phyloP scores from a whole-genome alignment of 2,329 filamentous ascomycete species.

The Neocucurbitaria cava region DNA sequence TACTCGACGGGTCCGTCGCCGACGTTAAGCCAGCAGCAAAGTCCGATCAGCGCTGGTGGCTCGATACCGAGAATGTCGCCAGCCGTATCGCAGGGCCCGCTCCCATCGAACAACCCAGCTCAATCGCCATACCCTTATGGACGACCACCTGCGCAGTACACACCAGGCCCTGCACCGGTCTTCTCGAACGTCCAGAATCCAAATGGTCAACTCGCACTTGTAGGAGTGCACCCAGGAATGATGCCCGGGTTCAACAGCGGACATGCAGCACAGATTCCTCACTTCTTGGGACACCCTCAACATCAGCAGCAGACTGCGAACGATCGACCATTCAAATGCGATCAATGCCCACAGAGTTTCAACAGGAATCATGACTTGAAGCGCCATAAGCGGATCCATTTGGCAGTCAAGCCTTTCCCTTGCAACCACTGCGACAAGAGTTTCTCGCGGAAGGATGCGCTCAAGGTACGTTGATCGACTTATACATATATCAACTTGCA shows the following conservation, averaged over 20 bases:
- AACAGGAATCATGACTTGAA: slow-evolving; percentile 97
- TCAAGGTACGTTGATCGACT: slow-evolving; percentile 73
- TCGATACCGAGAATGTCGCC: slow-evolving; percentile 62
- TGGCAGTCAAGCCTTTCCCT: slow-evolving; percentile 94
- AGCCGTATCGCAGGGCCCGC: slow-evolving; percentile 50
- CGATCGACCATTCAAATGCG: slow-evolving; percentile 93
- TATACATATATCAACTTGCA: slow-evolving; percentile 42
- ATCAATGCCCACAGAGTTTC: slow-evolving; percentile 90
- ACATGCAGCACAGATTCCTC: slow-evolving; percentile 70
- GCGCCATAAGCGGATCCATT: slow-evolving; percentile 91
- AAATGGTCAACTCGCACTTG: slow-evolving; percentile 72
- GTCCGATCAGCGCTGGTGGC: slow-evolving; percentile 56
- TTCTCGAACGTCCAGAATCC: slow-evolving; percentile 82
- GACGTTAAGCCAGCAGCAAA: slow-evolving; percentile 53
- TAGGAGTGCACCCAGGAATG: slow-evolving; percentile 67
- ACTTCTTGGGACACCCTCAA: slow-evolving; percentile 61
- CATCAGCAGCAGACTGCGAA: slow-evolving; percentile 63
- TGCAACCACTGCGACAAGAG: slow-evolving; percentile 93
- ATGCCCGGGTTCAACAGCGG: slow-evolving; percentile 66
- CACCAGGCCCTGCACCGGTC: slow-evolving; percentile 66
- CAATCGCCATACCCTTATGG: slow-evolving; percentile 57
- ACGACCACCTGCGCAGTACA: slow-evolving; percentile 49
- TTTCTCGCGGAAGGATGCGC: slow-evolving; percentile 93
- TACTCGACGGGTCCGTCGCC: slow-evolving; percentile 59
- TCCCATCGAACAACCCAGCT: slow-evolving; percentile 56